These are phyloP conservation scores for Lachnellula occidentalis DNA, from an alignment of 2,329 filamentous ascomycete species.

Conservation along the genomic window DNA sequence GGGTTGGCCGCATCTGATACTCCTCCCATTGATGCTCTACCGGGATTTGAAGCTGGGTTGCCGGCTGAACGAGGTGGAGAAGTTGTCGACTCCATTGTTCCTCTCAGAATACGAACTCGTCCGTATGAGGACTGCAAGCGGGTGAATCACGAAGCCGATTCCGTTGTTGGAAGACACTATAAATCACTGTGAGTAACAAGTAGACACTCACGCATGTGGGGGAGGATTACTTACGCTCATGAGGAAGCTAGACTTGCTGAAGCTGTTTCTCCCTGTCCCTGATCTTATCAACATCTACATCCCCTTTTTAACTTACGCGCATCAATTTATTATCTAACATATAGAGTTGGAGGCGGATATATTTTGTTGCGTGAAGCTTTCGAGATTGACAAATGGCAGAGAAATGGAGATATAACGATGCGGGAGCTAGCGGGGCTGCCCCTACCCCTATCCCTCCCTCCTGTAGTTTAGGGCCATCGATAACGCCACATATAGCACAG, in stretches of 20 bases:
- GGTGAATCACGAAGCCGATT: too few species aligned
- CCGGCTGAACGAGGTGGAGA: conserved; percentile 1
- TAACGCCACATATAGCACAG: conserved; percentile 7
- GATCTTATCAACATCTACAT: not conserved
- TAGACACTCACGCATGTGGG: too few species aligned
- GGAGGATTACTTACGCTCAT: not conserved
- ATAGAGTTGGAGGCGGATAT: not conserved
- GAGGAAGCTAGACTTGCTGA: not conserved
- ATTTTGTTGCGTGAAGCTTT: not conserved
- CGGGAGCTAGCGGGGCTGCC: not conserved
- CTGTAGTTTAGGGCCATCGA: not conserved
- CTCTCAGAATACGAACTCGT: not conserved
- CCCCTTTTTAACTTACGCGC: not conserved
- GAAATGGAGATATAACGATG: not conserved
- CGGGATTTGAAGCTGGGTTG: not conserved
- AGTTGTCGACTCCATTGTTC: conserved; percentile 3
- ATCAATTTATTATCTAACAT: not conserved
- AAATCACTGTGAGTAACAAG: too few species aligned
- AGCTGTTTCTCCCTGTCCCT: not conserved
- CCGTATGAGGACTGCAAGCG: too few species aligned
- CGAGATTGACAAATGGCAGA: not conserved
- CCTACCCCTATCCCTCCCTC: too few species aligned
- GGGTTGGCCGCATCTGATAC: not conserved
- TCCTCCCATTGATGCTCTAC: not conserved
- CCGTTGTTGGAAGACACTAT: too few species aligned